phyloP scores from a whole-genome alignment of 441 rosid species.

The Populus hybrid region DNA sequence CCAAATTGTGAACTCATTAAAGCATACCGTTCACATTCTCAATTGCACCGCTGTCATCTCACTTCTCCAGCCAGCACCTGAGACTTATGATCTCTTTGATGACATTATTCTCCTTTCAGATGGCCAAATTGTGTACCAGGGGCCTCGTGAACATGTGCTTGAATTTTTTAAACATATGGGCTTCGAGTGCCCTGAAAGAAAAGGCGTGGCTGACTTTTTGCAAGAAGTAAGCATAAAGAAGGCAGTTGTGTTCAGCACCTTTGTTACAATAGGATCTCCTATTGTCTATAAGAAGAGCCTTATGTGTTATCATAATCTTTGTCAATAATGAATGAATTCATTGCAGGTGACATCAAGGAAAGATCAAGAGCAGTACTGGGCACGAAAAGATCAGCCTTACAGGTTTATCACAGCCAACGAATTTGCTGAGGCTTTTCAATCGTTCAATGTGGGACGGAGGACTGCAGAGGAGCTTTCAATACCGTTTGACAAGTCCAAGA shows the following conservation, averaged over 20 bases:
- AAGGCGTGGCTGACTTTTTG: slow-evolving; percentile 72
- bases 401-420: slow-evolving; percentile 56
- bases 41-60: slow-evolving; percentile 73
- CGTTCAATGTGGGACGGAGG: slow-evolving; percentile 55
- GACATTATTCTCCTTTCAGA: slow-evolving; percentile 74
- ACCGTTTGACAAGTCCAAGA: slow-evolving; percentile 59
- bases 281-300: neutral
- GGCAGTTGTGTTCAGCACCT: neutral
- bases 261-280: no score
- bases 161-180: slow-evolving; percentile 67
- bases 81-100: slow-evolving; percentile 78
- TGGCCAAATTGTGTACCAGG: slow-evolving; percentile 77
- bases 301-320: neutral
- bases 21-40: slow-evolving; percentile 58
- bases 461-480: slow-evolving; percentile 49
- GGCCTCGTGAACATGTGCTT: slow-evolving; percentile 67
- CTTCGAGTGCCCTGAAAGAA: slow-evolving; percentile 77
- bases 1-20: slow-evolving; percentile 66
- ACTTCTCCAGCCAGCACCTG: slow-evolving; percentile 94
- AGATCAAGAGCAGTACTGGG: slow-evolving; percentile 90
- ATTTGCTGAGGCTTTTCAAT: slow-evolving; percentile 69
- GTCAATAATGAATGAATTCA: neutral
- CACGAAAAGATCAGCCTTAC: slow-evolving; percentile 50
- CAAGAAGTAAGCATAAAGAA: slow-evolving; percentile 3
- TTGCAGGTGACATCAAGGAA: slow-evolving; percentile 86